Evolutionary conservation across 179 eudicot genomes (phyloP).

Genomic region (Amaranthus tricolor): DNA sequence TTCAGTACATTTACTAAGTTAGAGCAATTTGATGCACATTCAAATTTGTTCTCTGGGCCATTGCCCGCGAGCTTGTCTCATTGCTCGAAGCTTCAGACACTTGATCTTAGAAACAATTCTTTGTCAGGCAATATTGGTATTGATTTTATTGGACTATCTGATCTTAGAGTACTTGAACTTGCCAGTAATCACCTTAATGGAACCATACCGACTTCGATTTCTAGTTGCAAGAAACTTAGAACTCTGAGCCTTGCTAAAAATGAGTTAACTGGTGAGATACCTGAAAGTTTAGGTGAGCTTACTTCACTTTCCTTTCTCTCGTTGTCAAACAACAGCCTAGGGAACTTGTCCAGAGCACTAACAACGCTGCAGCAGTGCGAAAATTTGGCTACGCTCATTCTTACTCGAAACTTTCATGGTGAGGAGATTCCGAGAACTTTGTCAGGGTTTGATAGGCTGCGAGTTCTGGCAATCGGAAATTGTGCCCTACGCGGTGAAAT

Average conservation of each 20-base stretch:
- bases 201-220: conserved; percentile 61
- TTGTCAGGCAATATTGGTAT: conserved; percentile 52
- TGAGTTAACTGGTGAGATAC: conserved; percentile 54
- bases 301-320: conserved; percentile 62
- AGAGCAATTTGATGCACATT: conserved; percentile 50
- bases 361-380: conserved; percentile 59
- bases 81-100: conserved; percentile 53
- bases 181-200: conserved; percentile 69
- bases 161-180: conserved; percentile 62
- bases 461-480: conserved; percentile 66
- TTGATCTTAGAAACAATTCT: conserved; percentile 86
- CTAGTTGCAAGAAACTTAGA: conserved; percentile 53
- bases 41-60: conserved; percentile 61
- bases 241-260: conserved; percentile 73
- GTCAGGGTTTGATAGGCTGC: conserved; percentile 51
- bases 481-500: conserved; percentile 70
- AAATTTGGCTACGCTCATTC: conserved; percentile 71
- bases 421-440: conserved; percentile 64
- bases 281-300: conserved; percentile 64
- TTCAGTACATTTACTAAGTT: conserved; percentile 56
- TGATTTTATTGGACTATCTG: conserved; percentile 51
- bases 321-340: conserved; percentile 67
- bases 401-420: conserved; percentile 71
- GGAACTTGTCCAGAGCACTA: conserved; percentile 58
- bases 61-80: conserved; percentile 59